phyloP scores from a whole-genome alignment of 148 eudicot species.

The Silene latifolia region DNA sequence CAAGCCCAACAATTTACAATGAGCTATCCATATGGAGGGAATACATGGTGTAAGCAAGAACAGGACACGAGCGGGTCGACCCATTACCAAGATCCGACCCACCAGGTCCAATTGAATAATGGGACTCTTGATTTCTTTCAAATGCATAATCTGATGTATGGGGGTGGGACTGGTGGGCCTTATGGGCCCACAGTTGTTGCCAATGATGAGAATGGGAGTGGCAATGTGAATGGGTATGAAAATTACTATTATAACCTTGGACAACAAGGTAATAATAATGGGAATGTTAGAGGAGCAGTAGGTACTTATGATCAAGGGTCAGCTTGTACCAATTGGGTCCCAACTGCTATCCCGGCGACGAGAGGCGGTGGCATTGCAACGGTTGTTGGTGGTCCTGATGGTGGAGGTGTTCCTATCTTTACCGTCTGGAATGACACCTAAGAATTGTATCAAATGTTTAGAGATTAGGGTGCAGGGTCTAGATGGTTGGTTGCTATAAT shows the following conservation, averaged over 20 bases:
- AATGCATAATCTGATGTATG: constrained; percentile 56
- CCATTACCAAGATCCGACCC: constrained; percentile 40
- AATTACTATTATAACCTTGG: constrained; percentile 41
- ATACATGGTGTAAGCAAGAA: constrained; percentile 79
- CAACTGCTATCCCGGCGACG: constrained; percentile 58
- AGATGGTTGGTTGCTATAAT: neutral
- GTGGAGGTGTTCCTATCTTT: constrained; percentile 43
- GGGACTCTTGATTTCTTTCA: constrained; percentile 55
- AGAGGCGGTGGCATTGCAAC: constrained; percentile 32
- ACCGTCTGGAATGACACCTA: constrained; percentile 68
- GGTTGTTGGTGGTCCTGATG: constrained; percentile 14
- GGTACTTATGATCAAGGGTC: constrained; percentile 44
- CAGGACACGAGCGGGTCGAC: constrained; percentile 21
- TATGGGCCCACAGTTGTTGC: constrained; percentile 27
- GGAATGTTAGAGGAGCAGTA: constrained; percentile 15
- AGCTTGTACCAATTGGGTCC: constrained; percentile 57
- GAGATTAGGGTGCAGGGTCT: constrained; percentile 7
- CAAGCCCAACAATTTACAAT: constrained; percentile 40
- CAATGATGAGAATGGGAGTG: constrained; percentile 32
- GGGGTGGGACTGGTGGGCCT: constrained; percentile 27
- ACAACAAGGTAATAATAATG: constrained; percentile 28
- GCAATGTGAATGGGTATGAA: constrained; percentile 24
- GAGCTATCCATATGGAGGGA: constrained; percentile 26
- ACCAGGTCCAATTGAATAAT: constrained; percentile 44
- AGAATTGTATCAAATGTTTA: constrained; percentile 3